A percentile compares a stretch with the other conserved stretches of the same genome.
phyloP scores from a whole-genome alignment of 129 eudicot genomes.

The Flaveria bidentis region DNA sequence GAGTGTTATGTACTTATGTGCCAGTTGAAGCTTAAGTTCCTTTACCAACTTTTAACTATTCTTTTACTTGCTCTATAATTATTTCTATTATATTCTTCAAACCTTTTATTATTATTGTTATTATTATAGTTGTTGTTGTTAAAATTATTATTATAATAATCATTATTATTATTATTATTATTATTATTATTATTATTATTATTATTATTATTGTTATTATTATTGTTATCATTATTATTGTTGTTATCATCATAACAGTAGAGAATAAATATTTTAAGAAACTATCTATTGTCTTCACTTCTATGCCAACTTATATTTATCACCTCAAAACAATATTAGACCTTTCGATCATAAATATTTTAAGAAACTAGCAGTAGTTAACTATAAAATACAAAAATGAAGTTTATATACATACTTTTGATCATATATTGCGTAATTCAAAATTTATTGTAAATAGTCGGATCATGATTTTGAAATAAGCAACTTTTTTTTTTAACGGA shows the following conservation, averaged over 20 bases:
- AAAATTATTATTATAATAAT: too few relatives aligned
- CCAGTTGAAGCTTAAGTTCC: slow-evolving; percentile 12
- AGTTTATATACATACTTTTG: too few relatives aligned
- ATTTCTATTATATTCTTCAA: neutral
- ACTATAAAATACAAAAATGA: too few relatives aligned
- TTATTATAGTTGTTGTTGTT: neutral
- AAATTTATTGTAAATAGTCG: too few relatives aligned
- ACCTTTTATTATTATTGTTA: neutral
- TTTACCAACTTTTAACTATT: slow-evolving; percentile 15
- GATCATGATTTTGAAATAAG: neutral
- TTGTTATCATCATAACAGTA: neutral
- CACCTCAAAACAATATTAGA: neutral
- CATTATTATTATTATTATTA: too few relatives aligned
- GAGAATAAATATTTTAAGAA: too few relatives aligned
- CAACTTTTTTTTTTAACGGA: too few relatives aligned
- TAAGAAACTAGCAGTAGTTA: too few relatives aligned
- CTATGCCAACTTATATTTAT: neutral
- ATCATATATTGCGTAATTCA: too few relatives aligned
- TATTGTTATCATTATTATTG: too few relatives aligned
- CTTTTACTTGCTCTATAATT: neutral
- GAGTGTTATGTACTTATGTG: slow-evolving; percentile 16
- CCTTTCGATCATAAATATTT: neutral
- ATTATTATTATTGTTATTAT: neutral
- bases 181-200: neutral
- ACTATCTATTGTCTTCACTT: too few relatives aligned